Evolutionary conservation across 257 asterid genomes (phyloP), one percentile per base, ranked within the genome.

Genomic region (Rauvolfia tetraphylla): DNA sequence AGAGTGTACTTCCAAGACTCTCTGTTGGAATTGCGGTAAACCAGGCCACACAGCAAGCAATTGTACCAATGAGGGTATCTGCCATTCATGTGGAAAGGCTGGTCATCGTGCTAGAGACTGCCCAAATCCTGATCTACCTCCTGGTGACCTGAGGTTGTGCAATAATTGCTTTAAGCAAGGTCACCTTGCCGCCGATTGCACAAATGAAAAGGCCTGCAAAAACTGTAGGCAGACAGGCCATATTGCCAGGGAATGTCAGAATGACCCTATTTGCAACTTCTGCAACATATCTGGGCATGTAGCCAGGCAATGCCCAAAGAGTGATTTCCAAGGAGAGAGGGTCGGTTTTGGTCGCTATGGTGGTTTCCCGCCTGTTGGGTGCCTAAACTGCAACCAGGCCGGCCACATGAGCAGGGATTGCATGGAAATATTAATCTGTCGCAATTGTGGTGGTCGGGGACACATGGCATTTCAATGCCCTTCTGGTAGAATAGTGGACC

Each of bases 401-500:
- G 98, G 97, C 29, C 98, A 92, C 82, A 85, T 89, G 86, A 91
- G 97, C 72, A 79, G 96, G 82, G 98, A 93, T 75, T 93, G 97
- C 82, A 78, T 87, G 67, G 57, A 85, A 3, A 81, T 88, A 79
- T 79, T 89, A 73, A 86, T 93, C 41, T 93, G 98, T 79, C 97
- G 88, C 82, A 93, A 93, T 86, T 93, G 98, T 54, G 97, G 98
- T 22, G 98, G 98, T 22, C 84, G 97, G 77, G 98, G 98, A 62
- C 98, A 93, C 72, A 65, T 86, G 78, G 97, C 98, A 0, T 91
- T 80, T 41, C 96, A 93, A 76, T 93, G 98, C 38, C 98, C 98
- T 10, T 93, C 98, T 3, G 98, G 89, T 76, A 88, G 98, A 84
- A 75, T 90, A 66, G 68, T 91, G 86, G 96, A 91, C 75, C 93